Percentiles rank a stretch among this genome's conserved stretches.
Conservation (phyloP, 2,329 filamentous ascomycete genomes). For the Emydomyces testavorans region DNA sequence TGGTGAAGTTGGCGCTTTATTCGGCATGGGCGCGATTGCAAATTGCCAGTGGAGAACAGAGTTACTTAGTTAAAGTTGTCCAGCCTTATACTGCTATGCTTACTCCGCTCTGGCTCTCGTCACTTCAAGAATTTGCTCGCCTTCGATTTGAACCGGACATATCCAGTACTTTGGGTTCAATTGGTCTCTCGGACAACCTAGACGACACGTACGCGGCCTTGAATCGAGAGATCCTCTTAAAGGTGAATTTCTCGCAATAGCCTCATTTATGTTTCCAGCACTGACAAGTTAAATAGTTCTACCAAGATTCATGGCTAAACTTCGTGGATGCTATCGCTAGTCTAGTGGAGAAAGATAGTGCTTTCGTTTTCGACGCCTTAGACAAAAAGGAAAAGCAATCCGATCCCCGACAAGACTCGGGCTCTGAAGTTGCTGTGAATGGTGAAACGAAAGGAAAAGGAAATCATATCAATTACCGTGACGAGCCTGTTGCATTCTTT, state of each 20-base stretch:
- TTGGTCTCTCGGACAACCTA: constrained; percentile 69
- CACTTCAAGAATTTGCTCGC: constrained; percentile 82
- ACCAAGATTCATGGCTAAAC: constrained; percentile 93
- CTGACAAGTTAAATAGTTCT: constrained; percentile 49
- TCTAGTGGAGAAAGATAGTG: constrained; percentile 92
- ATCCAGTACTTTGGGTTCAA: constrained; percentile 73
- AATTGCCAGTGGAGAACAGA: constrained; percentile 84
- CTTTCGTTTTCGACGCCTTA: constrained; percentile 91
- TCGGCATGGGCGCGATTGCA: constrained; percentile 96
- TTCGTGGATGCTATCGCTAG: constrained; percentile 95
- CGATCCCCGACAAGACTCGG: constrained; percentile 1
- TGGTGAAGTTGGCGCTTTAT: constrained; percentile 96
- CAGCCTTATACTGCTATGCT: constrained; percentile 81
- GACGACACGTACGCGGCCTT: constrained; percentile 91
- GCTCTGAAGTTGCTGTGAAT: constrained; percentile 16
- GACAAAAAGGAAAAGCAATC: constrained; percentile 38
- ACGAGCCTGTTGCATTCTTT: constrained; percentile 96
- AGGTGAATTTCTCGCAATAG: constrained; percentile 32
- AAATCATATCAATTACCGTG: constrained; percentile 88
- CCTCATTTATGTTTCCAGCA: background rate
- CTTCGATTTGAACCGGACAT: constrained; percentile 95
- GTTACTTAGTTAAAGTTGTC: constrained; percentile 76
- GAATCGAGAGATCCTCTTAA: constrained; percentile 83
- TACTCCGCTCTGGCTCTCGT: constrained; percentile 88
- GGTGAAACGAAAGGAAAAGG: constrained; percentile 44